Evolutionary conservation across 352 stramenopile genomes (phyloP).

Genomic region (Phytophthora megakarya): DNA sequence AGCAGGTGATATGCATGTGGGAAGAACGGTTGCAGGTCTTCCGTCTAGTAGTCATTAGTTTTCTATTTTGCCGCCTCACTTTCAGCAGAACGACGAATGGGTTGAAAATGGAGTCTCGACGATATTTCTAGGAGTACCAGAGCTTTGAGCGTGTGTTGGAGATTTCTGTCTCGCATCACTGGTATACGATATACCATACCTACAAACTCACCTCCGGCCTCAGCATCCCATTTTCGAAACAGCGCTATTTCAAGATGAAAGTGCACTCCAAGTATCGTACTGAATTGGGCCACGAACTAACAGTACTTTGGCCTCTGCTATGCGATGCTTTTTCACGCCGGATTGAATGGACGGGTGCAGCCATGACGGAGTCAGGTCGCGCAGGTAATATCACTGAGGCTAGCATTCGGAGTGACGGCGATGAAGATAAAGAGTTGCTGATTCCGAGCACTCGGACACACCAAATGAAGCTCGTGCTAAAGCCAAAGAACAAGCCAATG

Average conservation of each 20-base stretch:
- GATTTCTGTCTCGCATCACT: slow-evolving; percentile 15
- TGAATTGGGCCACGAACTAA: background rate
- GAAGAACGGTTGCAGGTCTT: slow-evolving; percentile 13
- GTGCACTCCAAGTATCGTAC: background rate
- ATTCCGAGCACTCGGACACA: background rate
- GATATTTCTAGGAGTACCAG: slow-evolving; percentile 7
- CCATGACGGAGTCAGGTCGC: background rate
- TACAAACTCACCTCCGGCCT: background rate
- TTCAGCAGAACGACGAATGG: background rate
- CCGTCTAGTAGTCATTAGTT: slow-evolving; percentile 1
- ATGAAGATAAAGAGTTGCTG: background rate
- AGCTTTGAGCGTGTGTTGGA: background rate
- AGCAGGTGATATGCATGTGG: slow-evolving; percentile 28
- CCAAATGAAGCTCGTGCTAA: background rate
- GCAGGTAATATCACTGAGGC: background rate
- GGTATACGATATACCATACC: slow-evolving; percentile 1
- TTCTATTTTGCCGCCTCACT: too few relatives aligned
- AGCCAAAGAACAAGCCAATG: background rate
- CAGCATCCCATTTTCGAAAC: slow-evolving; percentile 5
- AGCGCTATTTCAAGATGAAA: slow-evolving; percentile 2
- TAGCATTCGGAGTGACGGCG: background rate
- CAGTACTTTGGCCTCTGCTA: background rate
- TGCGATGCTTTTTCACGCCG: background rate
- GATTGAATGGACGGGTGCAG: background rate
- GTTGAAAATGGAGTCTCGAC: background rate